phyloP scores from a whole-genome alignment of 2,329 filamentous ascomycete genomes.

The Penicillium decumbens region DNA sequence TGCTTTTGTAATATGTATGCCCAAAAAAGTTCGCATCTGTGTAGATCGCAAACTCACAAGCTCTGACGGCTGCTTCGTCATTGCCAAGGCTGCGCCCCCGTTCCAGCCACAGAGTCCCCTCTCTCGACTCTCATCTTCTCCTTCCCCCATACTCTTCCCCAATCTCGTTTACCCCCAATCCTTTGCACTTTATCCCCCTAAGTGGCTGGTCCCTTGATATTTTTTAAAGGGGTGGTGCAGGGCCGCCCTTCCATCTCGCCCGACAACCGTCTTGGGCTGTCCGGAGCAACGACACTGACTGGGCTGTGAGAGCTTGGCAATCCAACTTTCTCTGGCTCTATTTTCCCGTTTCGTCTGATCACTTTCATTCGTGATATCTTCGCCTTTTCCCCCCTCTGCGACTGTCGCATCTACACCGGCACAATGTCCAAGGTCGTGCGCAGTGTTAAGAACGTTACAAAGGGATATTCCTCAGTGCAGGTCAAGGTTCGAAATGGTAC shows the following conservation, averaged over 20 bases:
- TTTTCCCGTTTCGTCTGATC: conserved; percentile 11
- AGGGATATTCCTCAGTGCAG: conserved; percentile 93
- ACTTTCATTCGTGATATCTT: conserved; percentile 4
- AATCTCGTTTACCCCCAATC: neutral
- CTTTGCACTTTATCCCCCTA: neutral
- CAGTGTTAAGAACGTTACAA: conserved; percentile 98
- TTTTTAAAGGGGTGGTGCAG: conserved; percentile 4
- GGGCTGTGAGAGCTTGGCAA: conserved; percentile 24
- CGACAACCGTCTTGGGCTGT: conserved; percentile 17
- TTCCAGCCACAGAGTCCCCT: conserved; percentile 25
- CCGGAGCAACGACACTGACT: conserved; percentile 14
- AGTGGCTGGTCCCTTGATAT: conserved; percentile 10
- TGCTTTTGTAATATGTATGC: neutral
- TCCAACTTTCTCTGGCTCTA: conserved; percentile 5
- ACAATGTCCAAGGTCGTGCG: conserved; percentile 93
- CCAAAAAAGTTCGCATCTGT: neutral
- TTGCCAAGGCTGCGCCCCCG: conserved; percentile 25
- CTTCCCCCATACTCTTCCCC: conserved; percentile 2
- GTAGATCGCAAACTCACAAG: neutral
- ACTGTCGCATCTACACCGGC: conserved; percentile 16
- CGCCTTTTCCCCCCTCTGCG: conserved; percentile 4
- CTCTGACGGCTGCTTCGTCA: conserved; percentile 19
- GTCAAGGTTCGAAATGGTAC: conserved; percentile 97
- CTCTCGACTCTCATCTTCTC: conserved; percentile 12
- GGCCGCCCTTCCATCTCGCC: conserved; percentile 6